Percentiles rank a stretch among this genome's conserved stretches.
phyloP scores from a whole-genome alignment of 176 grass and related monocot species.

The Coix lacrymajobi region DNA sequence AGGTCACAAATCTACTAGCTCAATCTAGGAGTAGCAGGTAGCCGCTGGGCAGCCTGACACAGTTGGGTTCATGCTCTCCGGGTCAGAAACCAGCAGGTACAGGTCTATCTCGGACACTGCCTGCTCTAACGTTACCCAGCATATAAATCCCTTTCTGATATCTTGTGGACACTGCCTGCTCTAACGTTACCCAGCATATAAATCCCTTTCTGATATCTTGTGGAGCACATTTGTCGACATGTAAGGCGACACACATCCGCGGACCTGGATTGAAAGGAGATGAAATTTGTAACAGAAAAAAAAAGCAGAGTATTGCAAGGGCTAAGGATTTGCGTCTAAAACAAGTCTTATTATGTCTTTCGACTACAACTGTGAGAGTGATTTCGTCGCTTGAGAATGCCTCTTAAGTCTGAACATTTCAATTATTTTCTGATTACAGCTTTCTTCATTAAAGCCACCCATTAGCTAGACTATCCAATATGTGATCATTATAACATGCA shows the following conservation, averaged over 20 bases:
- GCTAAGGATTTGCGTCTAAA: not conserved
- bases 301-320: not conserved
- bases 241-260: slow-evolving; percentile 67
- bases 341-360: not conserved
- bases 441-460: not conserved
- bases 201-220: slow-evolving; percentile 53
- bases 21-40: not conserved
- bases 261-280: slow-evolving; percentile 37
- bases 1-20: not conserved
- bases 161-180: slow-evolving; percentile 21
- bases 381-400: not conserved
- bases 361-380: no score
- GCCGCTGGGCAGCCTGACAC: not conserved
- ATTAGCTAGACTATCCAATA: not conserved
- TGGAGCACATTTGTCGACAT: slow-evolving; percentile 79
- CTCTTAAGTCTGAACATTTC: not conserved
- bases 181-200: slow-evolving; percentile 1
- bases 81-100: not conserved
- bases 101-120: not conserved
- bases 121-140: not conserved
- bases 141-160: slow-evolving; percentile 40
- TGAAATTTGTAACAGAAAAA: not conserved
- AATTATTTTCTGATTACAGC: not conserved
- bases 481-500: not conserved
- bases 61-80: not conserved